phyloP scores from a whole-genome alignment of 2,329 filamentous ascomycete genomes.

The Colletotrichum acutatum region DNA sequence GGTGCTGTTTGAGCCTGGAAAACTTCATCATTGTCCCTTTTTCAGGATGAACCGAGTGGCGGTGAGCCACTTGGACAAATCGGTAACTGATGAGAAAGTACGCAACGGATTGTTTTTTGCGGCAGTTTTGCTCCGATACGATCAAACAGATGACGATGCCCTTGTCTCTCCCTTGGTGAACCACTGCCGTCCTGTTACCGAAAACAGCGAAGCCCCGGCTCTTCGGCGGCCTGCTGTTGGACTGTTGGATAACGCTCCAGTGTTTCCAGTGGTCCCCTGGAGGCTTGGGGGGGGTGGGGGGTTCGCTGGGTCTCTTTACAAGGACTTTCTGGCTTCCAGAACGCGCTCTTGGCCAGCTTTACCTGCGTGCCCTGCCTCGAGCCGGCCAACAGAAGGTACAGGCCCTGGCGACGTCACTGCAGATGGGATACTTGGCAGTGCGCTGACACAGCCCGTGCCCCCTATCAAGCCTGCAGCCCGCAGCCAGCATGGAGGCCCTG shows the following conservation, averaged over 20 bases:
- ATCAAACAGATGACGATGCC: conserved; percentile 1
- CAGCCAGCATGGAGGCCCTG: not conserved
- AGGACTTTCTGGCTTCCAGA: conserved; percentile 14
- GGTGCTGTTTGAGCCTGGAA: not conserved
- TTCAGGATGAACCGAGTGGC: not conserved
- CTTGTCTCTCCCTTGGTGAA: conserved; percentile 3
- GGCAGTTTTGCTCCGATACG: not conserved
- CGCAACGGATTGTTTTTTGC: not conserved
- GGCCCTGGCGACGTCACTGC: conserved; percentile 28
- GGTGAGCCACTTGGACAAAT: not conserved
- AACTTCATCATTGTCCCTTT: not conserved
- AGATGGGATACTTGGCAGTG: conserved; percentile 14
- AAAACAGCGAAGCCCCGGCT: not conserved
- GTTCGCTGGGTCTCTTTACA: not conserved
- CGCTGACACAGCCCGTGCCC: conserved; percentile 28
- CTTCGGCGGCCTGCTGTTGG: conserved; percentile 10
- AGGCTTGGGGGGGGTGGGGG: not conserved
- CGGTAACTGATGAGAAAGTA: not conserved
- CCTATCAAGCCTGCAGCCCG: conserved; percentile 7
- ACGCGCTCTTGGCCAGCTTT: not conserved
- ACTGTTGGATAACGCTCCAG: conserved; percentile 19
- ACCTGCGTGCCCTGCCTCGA: not conserved
- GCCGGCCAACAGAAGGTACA: not conserved
- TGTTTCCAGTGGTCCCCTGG: conserved; percentile 25
- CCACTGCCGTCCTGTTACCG: not conserved